phyloP scores from a whole-genome alignment of 148 eudicot species.

The Rhododendron ovatum region DNA sequence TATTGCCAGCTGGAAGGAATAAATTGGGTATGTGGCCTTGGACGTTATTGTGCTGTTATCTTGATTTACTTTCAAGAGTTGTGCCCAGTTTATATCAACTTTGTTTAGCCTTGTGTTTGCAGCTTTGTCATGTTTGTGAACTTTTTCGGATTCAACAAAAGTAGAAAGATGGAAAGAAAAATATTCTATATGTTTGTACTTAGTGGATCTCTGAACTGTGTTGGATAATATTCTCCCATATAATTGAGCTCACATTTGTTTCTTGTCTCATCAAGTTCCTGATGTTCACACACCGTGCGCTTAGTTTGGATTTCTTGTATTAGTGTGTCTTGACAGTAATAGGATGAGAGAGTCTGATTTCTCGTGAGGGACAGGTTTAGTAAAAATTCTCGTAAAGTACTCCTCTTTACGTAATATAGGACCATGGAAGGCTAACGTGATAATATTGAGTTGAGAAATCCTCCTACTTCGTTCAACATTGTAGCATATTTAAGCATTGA shows the following conservation, averaged over 20 bases:
- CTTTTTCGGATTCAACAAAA: not conserved
- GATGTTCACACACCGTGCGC: not conserved
- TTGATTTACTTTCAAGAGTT: not conserved
- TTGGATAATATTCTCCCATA: not conserved
- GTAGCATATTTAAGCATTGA: not conserved
- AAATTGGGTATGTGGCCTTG: conserved; percentile 39
- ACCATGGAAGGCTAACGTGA: not conserved
- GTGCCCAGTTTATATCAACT: not conserved
- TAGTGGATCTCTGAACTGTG: not conserved
- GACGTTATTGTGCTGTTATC: not conserved
- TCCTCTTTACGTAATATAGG: not conserved
- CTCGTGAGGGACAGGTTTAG: not conserved
- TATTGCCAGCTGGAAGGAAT: conserved; percentile 48
- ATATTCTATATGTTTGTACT: not conserved
- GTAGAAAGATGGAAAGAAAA: not conserved
- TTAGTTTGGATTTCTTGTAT: not conserved
- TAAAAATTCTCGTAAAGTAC: not conserved
- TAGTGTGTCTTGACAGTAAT: not conserved
- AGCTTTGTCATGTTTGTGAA: not conserved
- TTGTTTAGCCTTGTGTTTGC: not conserved
- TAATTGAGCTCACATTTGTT: not conserved
- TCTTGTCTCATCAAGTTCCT: not conserved
- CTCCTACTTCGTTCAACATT: not conserved
- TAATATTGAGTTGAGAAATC: not conserved
- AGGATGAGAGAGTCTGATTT: not conserved